Percentiles rank a stretch among this genome's conserved stretches.
These are phyloP conservation scores for Leptographium lundbergii DNA, from an alignment of 2,329 filamentous ascomycete species.

Conservation along the genomic window DNA sequence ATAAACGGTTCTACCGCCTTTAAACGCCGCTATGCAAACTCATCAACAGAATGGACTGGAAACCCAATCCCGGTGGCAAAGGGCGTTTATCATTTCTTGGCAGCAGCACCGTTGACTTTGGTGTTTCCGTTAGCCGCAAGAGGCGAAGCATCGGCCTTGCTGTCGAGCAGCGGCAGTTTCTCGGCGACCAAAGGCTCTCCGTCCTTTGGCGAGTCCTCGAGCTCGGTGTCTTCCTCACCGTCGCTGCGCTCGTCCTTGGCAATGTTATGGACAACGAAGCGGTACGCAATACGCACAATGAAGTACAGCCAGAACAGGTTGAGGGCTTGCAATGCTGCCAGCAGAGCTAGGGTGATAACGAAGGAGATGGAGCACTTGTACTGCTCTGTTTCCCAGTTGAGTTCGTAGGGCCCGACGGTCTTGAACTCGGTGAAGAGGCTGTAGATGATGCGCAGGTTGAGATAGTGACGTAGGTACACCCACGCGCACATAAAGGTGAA, in stretches of 20 bases:
- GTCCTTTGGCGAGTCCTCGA: constrained; percentile 18
- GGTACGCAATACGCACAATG: constrained; percentile 61
- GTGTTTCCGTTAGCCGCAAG: background rate
- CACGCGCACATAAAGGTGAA: constrained; percentile 68
- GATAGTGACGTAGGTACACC: constrained; percentile 81
- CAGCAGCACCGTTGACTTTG: constrained; percentile 11
- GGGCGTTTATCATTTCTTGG: constrained; percentile 8
- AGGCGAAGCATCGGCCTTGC: background rate
- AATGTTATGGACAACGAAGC: constrained; percentile 49
- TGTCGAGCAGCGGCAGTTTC: constrained; percentile 13
- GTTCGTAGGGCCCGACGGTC: constrained; percentile 59
- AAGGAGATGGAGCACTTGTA: constrained; percentile 66
- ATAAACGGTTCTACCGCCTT: background rate
- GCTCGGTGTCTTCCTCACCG: constrained; percentile 50
- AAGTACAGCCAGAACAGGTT: constrained; percentile 76
- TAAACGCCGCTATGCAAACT: constrained; percentile 9
- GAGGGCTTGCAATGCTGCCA: constrained; percentile 56
- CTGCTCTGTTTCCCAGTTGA: constrained; percentile 65
- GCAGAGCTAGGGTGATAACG: constrained; percentile 51
- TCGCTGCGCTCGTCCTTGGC: constrained; percentile 63
- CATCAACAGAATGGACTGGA: background rate
- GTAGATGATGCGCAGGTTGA: constrained; percentile 66
- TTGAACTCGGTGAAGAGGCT: constrained; percentile 65
- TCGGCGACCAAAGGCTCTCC: constrained; percentile 6
- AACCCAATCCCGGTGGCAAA: background rate